Conservation (phyloP, 2,329 filamentous ascomycete species). For the Bipolaris victoriae region DNA sequence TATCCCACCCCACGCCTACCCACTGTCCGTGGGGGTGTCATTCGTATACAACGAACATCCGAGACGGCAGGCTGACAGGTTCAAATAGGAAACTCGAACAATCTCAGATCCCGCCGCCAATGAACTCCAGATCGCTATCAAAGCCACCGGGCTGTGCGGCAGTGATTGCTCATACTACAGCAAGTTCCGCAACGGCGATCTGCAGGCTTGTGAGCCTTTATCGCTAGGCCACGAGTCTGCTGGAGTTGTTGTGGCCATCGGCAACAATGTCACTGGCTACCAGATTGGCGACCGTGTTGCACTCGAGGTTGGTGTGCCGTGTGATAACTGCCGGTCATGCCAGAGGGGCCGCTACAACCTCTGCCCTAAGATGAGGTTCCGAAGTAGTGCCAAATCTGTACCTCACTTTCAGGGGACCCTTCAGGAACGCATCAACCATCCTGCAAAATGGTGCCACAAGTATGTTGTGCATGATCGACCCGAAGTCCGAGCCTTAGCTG, state of each 20-base stretch:
- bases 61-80: slow-evolving; percentile 30
- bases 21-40: slow-evolving; percentile 41
- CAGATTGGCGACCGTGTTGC: slow-evolving; percentile 51
- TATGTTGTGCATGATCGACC: slow-evolving; percentile 46
- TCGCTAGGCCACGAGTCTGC: slow-evolving; percentile 59
- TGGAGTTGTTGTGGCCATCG: slow-evolving; percentile 49
- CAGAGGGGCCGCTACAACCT: slow-evolving; percentile 52
- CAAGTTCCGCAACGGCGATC: slow-evolving; percentile 73
- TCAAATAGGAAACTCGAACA: slow-evolving; percentile 60
- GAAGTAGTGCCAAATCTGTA: slow-evolving; percentile 52
- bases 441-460: slow-evolving; percentile 54
- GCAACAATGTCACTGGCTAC: slow-evolving; percentile 47
- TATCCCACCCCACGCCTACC: slow-evolving; percentile 41
- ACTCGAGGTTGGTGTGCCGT: slow-evolving; percentile 51
- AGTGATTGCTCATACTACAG: slow-evolving; percentile 75
- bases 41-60: slow-evolving; percentile 22
- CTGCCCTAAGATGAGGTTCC: slow-evolving; percentile 51
- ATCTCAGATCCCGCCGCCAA: slow-evolving; percentile 61
- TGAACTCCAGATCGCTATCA: slow-evolving; percentile 70
- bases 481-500: slow-evolving; percentile 34
- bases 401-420: slow-evolving; percentile 54
- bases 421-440: slow-evolving; percentile 53
- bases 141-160: slow-evolving; percentile 71
- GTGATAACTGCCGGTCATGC: slow-evolving; percentile 51
- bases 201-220: slow-evolving; percentile 69